Percentiles rank a stretch among this genome's conserved stretches.
These are phyloP conservation scores for Cladophialophora exuberans DNA, from an alignment of 2,329 filamentous ascomycete genomes.

Conservation along the genomic window DNA sequence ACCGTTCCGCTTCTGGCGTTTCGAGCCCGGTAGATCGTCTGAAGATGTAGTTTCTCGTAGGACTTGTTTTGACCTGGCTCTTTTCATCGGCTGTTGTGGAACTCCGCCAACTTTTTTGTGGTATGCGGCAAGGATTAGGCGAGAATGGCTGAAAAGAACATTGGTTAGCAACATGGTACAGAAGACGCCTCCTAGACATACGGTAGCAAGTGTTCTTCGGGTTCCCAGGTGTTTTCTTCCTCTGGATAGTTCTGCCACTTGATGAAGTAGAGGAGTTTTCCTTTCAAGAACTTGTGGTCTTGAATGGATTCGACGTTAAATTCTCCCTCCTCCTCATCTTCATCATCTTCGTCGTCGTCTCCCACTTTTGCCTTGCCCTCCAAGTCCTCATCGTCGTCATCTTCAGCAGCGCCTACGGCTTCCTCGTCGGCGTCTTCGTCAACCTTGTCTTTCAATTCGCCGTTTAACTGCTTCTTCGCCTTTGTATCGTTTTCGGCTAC, in stretches of 20 bases:
- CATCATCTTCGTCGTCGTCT: conserved; percentile 39
- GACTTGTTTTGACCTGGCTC: conserved; percentile 31
- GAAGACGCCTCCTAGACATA: conserved; percentile 17
- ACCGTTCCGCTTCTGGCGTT: conserved; percentile 29
- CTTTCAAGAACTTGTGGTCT: conserved; percentile 7
- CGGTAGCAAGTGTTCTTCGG: conserved; percentile 49
- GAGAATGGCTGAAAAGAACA: conserved; percentile 34
- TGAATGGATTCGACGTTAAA: conserved; percentile 19
- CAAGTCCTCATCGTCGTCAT: conserved; percentile 41
- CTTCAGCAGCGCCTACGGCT: conserved; percentile 41
- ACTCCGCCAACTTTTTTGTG: conserved; percentile 47
- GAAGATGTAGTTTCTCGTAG: conserved; percentile 34
- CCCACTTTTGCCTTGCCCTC: conserved; percentile 42
- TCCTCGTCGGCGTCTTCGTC: conserved; percentile 37
- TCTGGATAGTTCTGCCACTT: conserved; percentile 54
- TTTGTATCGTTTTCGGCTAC: conserved; percentile 10
- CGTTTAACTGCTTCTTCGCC: conserved; percentile 25
- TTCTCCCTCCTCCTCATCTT: conserved; percentile 14
- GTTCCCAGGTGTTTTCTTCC: conserved; percentile 50
- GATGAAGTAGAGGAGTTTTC: conserved; percentile 42
- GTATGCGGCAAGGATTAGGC: conserved; percentile 46
- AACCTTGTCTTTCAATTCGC: conserved; percentile 34
- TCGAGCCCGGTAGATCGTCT: conserved; percentile 24
- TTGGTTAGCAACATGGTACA: conserved; percentile 1
- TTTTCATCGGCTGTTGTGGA: conserved; percentile 35